Evolutionary conservation across 2,329 filamentous ascomycete species (phyloP).

Genomic region (Phialocephala sp.): DNA sequence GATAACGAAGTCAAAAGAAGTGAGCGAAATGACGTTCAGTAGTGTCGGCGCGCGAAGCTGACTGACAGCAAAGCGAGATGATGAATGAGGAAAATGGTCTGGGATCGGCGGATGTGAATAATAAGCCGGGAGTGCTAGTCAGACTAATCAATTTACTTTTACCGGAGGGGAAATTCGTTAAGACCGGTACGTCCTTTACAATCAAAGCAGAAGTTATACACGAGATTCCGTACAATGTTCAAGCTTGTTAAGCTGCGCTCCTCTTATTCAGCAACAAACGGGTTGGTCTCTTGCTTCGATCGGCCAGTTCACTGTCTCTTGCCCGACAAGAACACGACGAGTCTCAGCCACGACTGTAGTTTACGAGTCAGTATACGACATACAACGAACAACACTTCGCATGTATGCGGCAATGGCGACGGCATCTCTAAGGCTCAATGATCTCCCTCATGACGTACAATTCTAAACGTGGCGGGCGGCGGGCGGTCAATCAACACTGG

Average conservation of each 20-base stretch:
- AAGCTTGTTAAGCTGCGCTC: neutral
- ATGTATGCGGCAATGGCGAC: neutral
- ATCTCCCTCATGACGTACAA: neutral
- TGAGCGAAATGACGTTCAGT: slow-evolving; percentile 19
- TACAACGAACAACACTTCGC: neutral
- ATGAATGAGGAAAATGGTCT: slow-evolving; percentile 3
- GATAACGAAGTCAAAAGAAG: slow-evolving; percentile 12
- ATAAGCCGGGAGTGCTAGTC: neutral
- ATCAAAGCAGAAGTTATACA: neutral
- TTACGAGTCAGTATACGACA: neutral
- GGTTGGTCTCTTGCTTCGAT: neutral
- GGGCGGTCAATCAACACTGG: neutral
- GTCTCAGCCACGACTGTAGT: slow-evolving; percentile 1
- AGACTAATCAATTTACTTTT: slow-evolving; percentile 10
- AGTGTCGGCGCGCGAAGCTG: slow-evolving; percentile 10
- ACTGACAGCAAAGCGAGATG: slow-evolving; percentile 10
- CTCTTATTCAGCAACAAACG: neutral
- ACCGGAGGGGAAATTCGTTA: neutral
- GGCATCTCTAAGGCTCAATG: neutral
- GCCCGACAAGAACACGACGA: slow-evolving; percentile 4
- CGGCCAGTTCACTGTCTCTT: neutral
- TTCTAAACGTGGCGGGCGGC: neutral
- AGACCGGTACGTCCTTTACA: neutral
- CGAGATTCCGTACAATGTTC: neutral
- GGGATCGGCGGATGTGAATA: slow-evolving; percentile 7